Base-by-base conservation (phyloP, 2,329 filamentous ascomycete species). In the Trichophyton schoenleinii region DNA sequence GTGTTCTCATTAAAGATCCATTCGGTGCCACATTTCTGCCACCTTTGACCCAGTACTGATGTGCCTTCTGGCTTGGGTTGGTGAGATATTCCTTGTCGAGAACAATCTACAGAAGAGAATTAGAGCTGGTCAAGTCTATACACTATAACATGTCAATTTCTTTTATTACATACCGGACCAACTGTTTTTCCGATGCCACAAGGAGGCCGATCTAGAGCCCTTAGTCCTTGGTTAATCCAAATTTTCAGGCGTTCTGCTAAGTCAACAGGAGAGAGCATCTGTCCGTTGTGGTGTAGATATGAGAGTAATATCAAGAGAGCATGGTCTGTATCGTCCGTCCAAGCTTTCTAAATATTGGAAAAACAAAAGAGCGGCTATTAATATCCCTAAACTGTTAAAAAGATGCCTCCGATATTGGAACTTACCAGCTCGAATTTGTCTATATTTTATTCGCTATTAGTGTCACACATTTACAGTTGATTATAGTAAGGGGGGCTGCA, bases 241-340 rank as follows among this genome's bases (percentile, higher is more conserved):
- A 78, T 71, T 7, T 71, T 70, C 20, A 83, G 67, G 0, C 80
- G 72, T 0, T 65, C 63, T 1, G 80, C 79, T 59, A 81, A 75
- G 60, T 79, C 77, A 13, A 67, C 64, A 0, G 73, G 74, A 7
- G 69, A 63, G 8, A 78, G 68, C 6, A 64, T 60, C 22, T 69
- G 69, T 9, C 76, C 77, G 41, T 75, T 71, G n/a, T 69, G 72
- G 57, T 80, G 75, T 25, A 80, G 67, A 41, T 74, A 82, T 3
- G 76, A 78, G 1, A 82, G 72, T 1, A 82, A 66, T 60, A 78
- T 76, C 0, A 81, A 68, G 20, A 81, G 70, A 2, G 79, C 76
- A 67, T 82, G 79, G 64, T 82, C 80, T 0, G 80, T 82, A 67
- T 82, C 80, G 63, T 83, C 80, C 0, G 80, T 83, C 80, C 79